phyloP scores from a whole-genome alignment of 1,284 basidiomycete species.

The Psilocybe mexicana region DNA sequence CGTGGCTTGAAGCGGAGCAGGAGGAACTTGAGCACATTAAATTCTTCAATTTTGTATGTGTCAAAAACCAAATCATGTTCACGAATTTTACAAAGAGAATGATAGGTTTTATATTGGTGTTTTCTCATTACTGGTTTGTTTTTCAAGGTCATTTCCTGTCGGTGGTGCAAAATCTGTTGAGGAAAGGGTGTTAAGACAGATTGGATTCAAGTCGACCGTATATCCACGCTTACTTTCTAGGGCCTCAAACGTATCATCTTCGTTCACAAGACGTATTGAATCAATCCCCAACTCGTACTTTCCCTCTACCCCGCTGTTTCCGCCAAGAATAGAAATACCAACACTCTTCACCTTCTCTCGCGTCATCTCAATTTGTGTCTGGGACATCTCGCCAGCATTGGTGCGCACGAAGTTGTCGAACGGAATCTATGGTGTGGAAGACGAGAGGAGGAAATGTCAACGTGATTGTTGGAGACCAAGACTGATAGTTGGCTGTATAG shows the following conservation, averaged over 20 bases:
- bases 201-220: not conserved
- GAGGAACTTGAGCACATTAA: too few species aligned
- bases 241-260: slow-evolving; percentile 34
- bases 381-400: slow-evolving; percentile 76
- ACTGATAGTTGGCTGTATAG: not conserved
- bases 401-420: slow-evolving; percentile 82
- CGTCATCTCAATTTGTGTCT: slow-evolving; percentile 72
- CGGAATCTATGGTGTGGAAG: slow-evolving; percentile 58
- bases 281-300: slow-evolving; percentile 78
- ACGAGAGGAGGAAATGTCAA: slow-evolving; percentile 6
- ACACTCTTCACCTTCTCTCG: slow-evolving; percentile 76
- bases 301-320: slow-evolving; percentile 69
- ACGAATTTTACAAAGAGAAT: not conserved
- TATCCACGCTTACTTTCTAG: not conserved
- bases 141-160: slow-evolving; percentile 7
- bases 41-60: too few species aligned
- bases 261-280: slow-evolving; percentile 56
- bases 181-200: not conserved
- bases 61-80: not conserved
- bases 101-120: not conserved
- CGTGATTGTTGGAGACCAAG: not conserved
- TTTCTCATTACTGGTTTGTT: slow-evolving; percentile 11
- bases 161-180: not conserved
- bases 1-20: too few species aligned
- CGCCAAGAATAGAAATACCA: slow-evolving; percentile 82